Evolutionary conservation across 805 yeast genomes (phyloP).

Genomic region (Ogataea parapolymorpha): DNA sequence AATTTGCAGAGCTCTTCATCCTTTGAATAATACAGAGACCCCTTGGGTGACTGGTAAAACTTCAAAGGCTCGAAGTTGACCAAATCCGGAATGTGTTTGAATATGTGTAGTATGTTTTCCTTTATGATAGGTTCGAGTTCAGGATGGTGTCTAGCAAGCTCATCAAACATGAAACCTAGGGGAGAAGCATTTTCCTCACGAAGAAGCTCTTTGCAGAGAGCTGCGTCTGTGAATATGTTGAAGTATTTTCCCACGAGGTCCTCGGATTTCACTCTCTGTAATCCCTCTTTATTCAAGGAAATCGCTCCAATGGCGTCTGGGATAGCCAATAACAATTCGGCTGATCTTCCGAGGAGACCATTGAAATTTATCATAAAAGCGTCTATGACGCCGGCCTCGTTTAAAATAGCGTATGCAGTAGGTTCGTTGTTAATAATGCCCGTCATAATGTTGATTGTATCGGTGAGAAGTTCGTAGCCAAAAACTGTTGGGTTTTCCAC

Average conservation of each 20-base stretch:
- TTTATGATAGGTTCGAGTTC: conserved; percentile 59
- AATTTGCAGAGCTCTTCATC: conserved; percentile 40
- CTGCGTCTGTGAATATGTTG: conserved; percentile 45
- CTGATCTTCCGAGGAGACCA: conserved; percentile 51
- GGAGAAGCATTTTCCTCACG: conserved; percentile 50
- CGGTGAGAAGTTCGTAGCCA: conserved; percentile 63
- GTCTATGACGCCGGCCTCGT: conserved; percentile 73
- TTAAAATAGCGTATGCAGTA: conserved; percentile 75
- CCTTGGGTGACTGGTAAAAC: conserved; percentile 41
- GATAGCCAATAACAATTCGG: conserved; percentile 55
- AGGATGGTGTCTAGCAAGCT: conserved; percentile 79
- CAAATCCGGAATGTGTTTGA: conserved; percentile 41
- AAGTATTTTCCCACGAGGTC: conserved; percentile 43
- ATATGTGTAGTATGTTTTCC: conserved; percentile 43
- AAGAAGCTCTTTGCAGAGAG: conserved; percentile 52
- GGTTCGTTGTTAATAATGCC: conserved; percentile 86
- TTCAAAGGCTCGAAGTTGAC: conserved; percentile 39
- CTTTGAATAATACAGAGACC: conserved; percentile 38
- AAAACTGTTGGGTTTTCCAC: conserved; percentile 54
- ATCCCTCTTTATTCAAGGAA: conserved; percentile 71
- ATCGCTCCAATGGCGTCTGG: conserved; percentile 82
- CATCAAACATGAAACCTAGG: conserved; percentile 72
- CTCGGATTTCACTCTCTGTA: conserved; percentile 48
- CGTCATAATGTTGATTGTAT: conserved; percentile 60
- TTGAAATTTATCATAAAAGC: conserved; percentile 57